A percentile compares a stretch with the other conserved stretches of the same genome.
These are phyloP conservation scores for Cucurbita pepo DNA, from an alignment of 306 rosid species.

Conservation along the genomic window DNA sequence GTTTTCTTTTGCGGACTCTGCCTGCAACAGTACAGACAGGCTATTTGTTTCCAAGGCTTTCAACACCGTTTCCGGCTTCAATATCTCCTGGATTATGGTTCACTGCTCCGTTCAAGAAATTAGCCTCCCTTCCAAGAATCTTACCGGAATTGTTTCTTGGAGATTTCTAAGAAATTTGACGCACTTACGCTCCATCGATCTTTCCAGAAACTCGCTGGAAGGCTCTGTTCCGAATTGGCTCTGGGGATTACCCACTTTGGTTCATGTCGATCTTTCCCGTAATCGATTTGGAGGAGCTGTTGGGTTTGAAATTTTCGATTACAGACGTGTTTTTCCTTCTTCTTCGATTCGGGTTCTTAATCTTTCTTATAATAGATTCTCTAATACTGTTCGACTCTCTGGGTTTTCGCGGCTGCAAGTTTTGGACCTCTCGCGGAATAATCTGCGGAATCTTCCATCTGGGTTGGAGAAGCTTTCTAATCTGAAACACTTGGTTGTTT, in stretches of 20 bases:
- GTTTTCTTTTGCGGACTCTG: conserved; percentile 16
- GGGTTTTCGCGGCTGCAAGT: conserved; percentile 27
- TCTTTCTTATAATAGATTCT: conserved; percentile 67
- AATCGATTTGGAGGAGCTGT: conserved; percentile 66
- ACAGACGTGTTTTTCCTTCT: background rate
- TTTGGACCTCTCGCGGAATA: conserved; percentile 56
- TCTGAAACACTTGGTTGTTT: conserved; percentile 38
- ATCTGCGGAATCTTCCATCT: conserved; percentile 29
- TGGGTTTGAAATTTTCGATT: conserved; percentile 14
- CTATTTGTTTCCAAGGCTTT: conserved; percentile 40
- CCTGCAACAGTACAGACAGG: conserved; percentile 38
- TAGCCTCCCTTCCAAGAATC: conserved; percentile 34
- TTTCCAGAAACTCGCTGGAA: conserved; percentile 46
- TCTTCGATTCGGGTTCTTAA: conserved; percentile 48
- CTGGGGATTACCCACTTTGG: conserved; percentile 30
- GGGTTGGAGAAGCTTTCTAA: conserved; percentile 37
- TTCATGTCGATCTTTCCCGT: conserved; percentile 30
- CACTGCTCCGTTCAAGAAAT: conserved; percentile 37
- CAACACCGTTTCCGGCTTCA: conserved; percentile 45
- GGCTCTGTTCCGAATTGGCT: conserved; percentile 63
- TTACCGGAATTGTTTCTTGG: conserved; percentile 64
- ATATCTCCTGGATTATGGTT: conserved; percentile 27
- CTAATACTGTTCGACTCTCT: conserved; percentile 39
- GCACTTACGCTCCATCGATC: conserved; percentile 32
- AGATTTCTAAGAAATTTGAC: conserved; percentile 41